Base-by-base conservation (phyloP, 768 basidiomycete genomes). In the Naematelia aurantialba region DNA sequence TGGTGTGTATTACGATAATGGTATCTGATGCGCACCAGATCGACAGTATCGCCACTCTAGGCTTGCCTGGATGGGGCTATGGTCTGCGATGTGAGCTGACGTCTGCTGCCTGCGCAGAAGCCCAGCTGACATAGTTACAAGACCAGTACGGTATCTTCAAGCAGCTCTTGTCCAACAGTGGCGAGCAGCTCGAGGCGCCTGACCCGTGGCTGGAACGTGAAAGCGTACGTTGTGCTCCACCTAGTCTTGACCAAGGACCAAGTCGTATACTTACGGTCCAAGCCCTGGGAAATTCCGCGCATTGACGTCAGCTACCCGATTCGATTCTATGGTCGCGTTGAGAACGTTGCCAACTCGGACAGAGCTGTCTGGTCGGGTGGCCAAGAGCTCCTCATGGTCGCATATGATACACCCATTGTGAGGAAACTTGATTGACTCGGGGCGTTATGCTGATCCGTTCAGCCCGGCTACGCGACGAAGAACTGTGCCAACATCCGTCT, bases 51-150 rank as follows among this genome's bases (percentile, higher is more conserved):
- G 87, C 93, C 2, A 89, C 88, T 8, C 86, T 90, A 71, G 87
- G 93, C 76, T 82, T 97, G 3, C 94, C 94, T 0, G 83, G 90
- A 22, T 97, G 92, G 91, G 94, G 94, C 46, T 97, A 97, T 69
- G 92, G 92, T 45, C 78, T 96, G 58, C 81, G 92, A 45, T 94
- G 91, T 68, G 56, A 55, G 67, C 48, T 67, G 34, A 39, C 34
- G 17, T 8, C 8, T 17, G 8, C 17, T 39, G 34, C 8, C 34
- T 39, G 53, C 13, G 4, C 26, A 39, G 17, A 39, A 39, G 34
- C 34, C 8, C 8, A 39, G 8, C 34, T 8, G 34, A 17, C 34
- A 39, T 17, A 8, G 34, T 8, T 39, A 8, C 34, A 39, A 56
- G 66, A 78, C 82, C 86, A 89, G 75, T 93, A 91, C 69, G 92